Evolutionary conservation across 176 grass and related monocot genomes (phyloP).

Genomic region (Cymbopogon citratus): DNA sequence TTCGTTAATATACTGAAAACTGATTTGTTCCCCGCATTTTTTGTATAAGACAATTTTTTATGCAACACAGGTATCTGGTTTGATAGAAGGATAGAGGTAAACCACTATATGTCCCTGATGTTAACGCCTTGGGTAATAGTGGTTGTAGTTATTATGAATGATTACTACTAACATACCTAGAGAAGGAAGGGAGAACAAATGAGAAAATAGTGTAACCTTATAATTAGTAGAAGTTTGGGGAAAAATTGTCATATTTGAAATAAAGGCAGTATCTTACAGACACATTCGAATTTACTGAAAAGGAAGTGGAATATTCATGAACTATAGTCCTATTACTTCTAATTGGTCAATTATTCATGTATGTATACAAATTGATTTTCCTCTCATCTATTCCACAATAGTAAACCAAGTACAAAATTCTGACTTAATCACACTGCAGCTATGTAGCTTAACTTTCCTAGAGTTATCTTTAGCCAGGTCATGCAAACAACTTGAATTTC

Average conservation of each 20-base stretch:
- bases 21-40: neutral
- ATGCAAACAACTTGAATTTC: neutral
- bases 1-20: neutral
- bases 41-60: neutral
- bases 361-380: neutral
- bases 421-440: neutral
- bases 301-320: neutral
- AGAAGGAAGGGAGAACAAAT: neutral
- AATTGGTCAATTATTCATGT: neutral
- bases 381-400: neutral
- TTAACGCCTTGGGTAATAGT: neutral
- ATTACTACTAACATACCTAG: neutral
- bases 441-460: neutral
- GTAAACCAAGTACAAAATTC: neutral
- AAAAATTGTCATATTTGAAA: neutral
- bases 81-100: neutral
- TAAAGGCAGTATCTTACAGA: neutral
- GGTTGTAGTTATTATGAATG: neutral
- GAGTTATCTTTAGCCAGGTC: neutral
- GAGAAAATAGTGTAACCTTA: neutral
- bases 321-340: neutral
- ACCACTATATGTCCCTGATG: neutral
- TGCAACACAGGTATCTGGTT: neutral
- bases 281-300: neutral
- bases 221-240: neutral